A percentile compares a stretch with the other conserved stretches of the same genome.
These are phyloP conservation scores for Dothideomycetidae sp. DNA, from an alignment of 2,329 filamentous ascomycete genomes.

Conservation along the genomic window DNA sequence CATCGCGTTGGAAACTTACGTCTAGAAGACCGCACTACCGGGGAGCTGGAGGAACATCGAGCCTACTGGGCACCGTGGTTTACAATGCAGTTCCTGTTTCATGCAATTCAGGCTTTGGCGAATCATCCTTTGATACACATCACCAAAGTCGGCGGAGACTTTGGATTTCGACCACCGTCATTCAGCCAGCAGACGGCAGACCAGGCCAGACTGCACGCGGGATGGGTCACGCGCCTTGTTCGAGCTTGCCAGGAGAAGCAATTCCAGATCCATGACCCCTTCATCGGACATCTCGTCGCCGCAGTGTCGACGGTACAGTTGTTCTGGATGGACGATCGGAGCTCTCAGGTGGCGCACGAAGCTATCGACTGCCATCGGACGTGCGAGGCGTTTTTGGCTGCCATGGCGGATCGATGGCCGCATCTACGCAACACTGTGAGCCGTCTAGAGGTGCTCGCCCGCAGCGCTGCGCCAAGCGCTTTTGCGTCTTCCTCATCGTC, in stretches of 20 bases:
- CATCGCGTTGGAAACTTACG: conserved; percentile 1
- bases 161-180: conserved; percentile 4
- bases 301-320: conserved; percentile 3
- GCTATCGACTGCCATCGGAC: not conserved
- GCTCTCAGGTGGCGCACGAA: conserved; percentile 1
- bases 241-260: conserved; percentile 1
- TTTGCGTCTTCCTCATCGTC: not conserved
- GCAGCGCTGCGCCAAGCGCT: not conserved
- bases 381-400: conserved; percentile 1
- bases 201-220: conserved; percentile 7
- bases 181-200: conserved; percentile 7
- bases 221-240: conserved; percentile 5
- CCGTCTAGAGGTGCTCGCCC: not conserved
- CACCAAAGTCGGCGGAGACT: conserved; percentile 1
- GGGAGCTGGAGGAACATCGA: conserved; percentile 3
- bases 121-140: conserved; percentile 6
- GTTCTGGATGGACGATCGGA: conserved; percentile 7
- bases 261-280: conserved; percentile 6
- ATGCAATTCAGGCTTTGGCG: conserved; percentile 5
- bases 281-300: conserved; percentile 3
- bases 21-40: conserved; percentile 1
- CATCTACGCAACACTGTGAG: conserved; percentile 5
- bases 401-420: not conserved
- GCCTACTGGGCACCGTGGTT: conserved; percentile 9
- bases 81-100: conserved; percentile 8